Conservation (phyloP, 495 filamentous ascomycete genomes). For the Hypoxylon lienhwacheense region DNA sequence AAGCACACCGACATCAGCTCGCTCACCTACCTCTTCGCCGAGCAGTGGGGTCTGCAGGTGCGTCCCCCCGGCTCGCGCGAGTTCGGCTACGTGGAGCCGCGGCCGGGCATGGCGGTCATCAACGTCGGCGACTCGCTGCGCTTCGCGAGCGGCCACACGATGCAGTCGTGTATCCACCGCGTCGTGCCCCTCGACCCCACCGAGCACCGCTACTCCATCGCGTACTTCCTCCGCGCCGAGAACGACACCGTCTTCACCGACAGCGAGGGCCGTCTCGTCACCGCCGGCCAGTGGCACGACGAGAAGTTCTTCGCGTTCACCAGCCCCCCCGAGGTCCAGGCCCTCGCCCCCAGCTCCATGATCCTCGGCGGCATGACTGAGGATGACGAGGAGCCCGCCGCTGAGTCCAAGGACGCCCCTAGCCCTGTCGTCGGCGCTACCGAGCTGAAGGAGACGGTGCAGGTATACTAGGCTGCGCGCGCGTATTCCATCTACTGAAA, state of each 20-base stretch:
- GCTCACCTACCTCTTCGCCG: conserved; percentile 58
- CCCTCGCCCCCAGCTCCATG: conserved; percentile 48
- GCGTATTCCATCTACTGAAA: neutral
- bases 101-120: conserved; percentile 53
- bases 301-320: conserved; percentile 59
- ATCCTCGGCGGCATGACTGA: conserved; percentile 51
- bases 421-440: conserved; percentile 30
- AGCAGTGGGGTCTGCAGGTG: conserved; percentile 61
- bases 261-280: conserved; percentile 51
- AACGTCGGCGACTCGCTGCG: conserved; percentile 62
- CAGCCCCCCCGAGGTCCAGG: conserved; percentile 50
- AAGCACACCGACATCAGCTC: conserved; percentile 63
- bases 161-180: conserved; percentile 59
- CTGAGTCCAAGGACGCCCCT: conserved; percentile 27
- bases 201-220: conserved; percentile 60
- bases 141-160: conserved; percentile 51
- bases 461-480: conserved; percentile 20
- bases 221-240: conserved; percentile 60
- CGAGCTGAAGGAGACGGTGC: conserved; percentile 23
- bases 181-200: conserved; percentile 54
- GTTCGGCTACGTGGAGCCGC: conserved; percentile 58
- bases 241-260: conserved; percentile 56
- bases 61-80: conserved; percentile 48
- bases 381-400: conserved; percentile 38
- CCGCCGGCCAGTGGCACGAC: conserved; percentile 58